These are phyloP conservation scores for Hypericum androsaemum DNA, from an alignment of 345 rosid genomes.

Conservation along the genomic window DNA sequence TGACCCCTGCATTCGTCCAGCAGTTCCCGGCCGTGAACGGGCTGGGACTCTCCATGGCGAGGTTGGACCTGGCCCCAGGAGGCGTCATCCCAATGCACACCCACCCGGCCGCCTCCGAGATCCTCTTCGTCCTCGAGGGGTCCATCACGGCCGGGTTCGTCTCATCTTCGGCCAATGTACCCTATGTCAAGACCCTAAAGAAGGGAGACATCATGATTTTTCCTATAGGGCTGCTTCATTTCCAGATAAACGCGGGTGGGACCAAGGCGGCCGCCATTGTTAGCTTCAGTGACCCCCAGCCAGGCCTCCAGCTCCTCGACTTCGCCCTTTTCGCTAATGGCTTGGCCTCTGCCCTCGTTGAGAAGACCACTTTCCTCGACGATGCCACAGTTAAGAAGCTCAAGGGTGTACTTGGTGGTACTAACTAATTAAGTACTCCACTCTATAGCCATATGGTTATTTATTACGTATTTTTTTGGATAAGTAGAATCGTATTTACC, in stretches of 20 bases:
- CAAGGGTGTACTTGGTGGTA: constrained; percentile 4
- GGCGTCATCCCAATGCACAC: constrained; percentile 2
- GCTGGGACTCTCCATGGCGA: constrained; percentile 4
- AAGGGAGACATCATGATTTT: not conserved
- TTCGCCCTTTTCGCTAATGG: not conserved
- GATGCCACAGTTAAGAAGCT: not conserved
- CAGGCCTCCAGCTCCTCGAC: not conserved
- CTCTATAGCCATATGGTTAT: too few relatives aligned
- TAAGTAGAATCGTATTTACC: too few relatives aligned
- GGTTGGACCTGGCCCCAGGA: not conserved
- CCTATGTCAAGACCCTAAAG: not conserved
- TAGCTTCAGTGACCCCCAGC: not conserved
- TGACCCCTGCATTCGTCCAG: not conserved
- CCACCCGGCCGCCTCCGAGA: constrained; percentile 3
- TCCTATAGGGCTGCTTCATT: not conserved
- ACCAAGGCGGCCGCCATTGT: not conserved
- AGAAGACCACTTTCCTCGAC: not conserved
- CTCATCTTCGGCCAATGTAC: not conserved
- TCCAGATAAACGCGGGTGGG: not conserved
- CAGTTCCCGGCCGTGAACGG: constrained; percentile 4
- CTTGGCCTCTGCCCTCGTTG: not conserved
- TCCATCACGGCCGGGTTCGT: not conserved
- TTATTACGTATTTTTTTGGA: too few relatives aligned
- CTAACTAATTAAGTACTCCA: not conserved
- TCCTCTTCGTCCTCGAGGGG: not conserved